phyloP scores from a whole-genome alignment of 306 rosid genomes.

The Lathyrus aphaca region DNA sequence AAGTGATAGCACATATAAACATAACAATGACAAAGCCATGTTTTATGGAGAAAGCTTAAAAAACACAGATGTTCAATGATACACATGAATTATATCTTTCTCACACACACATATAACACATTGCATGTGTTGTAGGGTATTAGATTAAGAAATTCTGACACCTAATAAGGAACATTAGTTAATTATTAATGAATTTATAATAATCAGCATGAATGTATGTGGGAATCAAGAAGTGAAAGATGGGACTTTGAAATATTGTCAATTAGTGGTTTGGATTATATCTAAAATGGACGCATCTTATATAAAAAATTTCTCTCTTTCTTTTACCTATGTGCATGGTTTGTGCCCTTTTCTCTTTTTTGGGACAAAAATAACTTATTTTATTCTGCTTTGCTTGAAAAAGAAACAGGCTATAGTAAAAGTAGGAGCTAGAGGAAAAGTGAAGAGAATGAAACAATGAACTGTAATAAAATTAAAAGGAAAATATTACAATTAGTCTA shows the following conservation, averaged over 20 bases:
- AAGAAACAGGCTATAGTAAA: background rate
- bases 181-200: constrained; percentile 30
- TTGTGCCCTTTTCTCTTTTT: constrained; percentile 9
- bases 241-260: constrained; percentile 41
- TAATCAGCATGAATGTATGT: constrained; percentile 25
- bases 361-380: background rate
- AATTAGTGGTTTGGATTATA: constrained; percentile 40
- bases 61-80: constrained; percentile 14
- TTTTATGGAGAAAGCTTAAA: background rate
- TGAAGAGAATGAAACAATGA: background rate
- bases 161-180: constrained; percentile 23
- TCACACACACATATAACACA: background rate
- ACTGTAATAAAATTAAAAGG: background rate
- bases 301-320: background rate
- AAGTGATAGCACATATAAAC: constrained; percentile 6
- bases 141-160: constrained; percentile 36
- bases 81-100: background rate
- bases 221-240: constrained; percentile 48
- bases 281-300: constrained; percentile 20
- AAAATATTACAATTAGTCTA: background rate
- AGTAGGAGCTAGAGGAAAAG: background rate
- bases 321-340: constrained; percentile 27
- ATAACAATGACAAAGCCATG: constrained; percentile 17
- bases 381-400: constrained; percentile 1
- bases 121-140: constrained; percentile 23